Base-by-base conservation (phyloP, 169 alveolate species). In the Cardiosporidium cionae region DNA sequence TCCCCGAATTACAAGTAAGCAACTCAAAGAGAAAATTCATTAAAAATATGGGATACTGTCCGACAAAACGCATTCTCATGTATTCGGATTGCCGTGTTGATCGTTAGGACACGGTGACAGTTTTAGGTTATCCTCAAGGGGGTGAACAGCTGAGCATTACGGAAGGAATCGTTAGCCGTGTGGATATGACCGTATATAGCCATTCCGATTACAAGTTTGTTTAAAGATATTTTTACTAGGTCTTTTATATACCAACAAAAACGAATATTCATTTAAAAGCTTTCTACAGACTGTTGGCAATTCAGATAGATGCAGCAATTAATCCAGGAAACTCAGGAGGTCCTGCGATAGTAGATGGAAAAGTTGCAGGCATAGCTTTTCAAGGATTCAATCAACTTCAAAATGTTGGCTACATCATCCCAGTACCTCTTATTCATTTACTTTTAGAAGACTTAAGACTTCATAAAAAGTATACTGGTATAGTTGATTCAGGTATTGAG, bases 301-400 rank as follows among this genome's bases (percentile, higher is more conserved):
- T 88, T 25, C 96, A 91, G 74, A 91, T 91, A 29, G 96, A 91
- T 79, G 96, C 96, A 0, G 94, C 96, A 31, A 86, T 91, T 72
- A 91, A 91, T 66, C 91, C 96, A 0, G 96, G 96, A 52, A 91
- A 91, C 77, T 86, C 93, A 33, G 95, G 95, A 0, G 94, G 94
- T 7, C 94, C 94, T 2, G 94, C 92, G 0, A 23, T 90, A 9
- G 86, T 85, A 37, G 90, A 65, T 27, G 92, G 88, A 27, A 87
- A 87, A 52, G 94, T 90, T 28, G 88, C 81, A 23, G 94, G 94
- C n/a, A 91, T 90, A 31, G 90, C 94, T 22, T 90, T 87, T 77
- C 94, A 90, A 82, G 90, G 93, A 0, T 85, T 74, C 76, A 89
- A 82, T 70, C 84, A 81, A 69, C 82, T 92, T 32, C 93, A 89